These are phyloP conservation scores for Trametes polyzona DNA, from an alignment of 1,284 basidiomycete species.

Conservation along the genomic window DNA sequence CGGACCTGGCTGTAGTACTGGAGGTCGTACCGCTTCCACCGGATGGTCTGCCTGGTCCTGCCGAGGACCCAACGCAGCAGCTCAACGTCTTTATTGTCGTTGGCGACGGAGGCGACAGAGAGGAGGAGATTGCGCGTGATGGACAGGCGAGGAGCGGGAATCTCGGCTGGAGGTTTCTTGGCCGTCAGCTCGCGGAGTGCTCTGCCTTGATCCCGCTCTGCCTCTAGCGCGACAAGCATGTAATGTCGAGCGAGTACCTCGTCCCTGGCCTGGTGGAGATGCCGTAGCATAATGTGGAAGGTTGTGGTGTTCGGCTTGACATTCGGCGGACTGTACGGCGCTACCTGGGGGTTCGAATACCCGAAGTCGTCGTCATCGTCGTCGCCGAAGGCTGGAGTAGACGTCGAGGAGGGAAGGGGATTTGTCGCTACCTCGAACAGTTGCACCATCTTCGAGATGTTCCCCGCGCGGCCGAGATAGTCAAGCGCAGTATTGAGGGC, in stretches of 20 bases:
- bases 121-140: slow-evolving; percentile 59
- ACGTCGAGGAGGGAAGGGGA: slow-evolving; percentile 54
- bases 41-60: slow-evolving; percentile 47
- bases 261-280: slow-evolving; percentile 53
- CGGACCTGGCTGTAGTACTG: slow-evolving; percentile 43
- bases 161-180: slow-evolving; percentile 30
- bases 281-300: slow-evolving; percentile 62
- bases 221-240: slow-evolving; percentile 55
- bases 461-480: slow-evolving; percentile 59
- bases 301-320: slow-evolving; percentile 73
- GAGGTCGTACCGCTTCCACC: slow-evolving; percentile 51
- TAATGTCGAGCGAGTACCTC: slow-evolving; percentile 68
- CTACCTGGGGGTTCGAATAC: slow-evolving; percentile 38
- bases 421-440: slow-evolving; percentile 77
- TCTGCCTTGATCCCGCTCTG: slow-evolving; percentile 47
- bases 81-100: slow-evolving; percentile 56
- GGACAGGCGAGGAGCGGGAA: slow-evolving; percentile 53
- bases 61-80: slow-evolving; percentile 60
- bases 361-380: slow-evolving; percentile 69
- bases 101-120: slow-evolving; percentile 58
- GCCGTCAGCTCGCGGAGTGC: slow-evolving; percentile 25
- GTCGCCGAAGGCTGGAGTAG: slow-evolving; percentile 57
- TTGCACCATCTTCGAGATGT: slow-evolving; percentile 68
- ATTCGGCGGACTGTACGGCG: slow-evolving; percentile 43
- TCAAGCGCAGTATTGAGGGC: slow-evolving; percentile 75